Conservation (phyloP, 2,329 filamentous ascomycete species). For the Beauveria asiatica region DNA sequence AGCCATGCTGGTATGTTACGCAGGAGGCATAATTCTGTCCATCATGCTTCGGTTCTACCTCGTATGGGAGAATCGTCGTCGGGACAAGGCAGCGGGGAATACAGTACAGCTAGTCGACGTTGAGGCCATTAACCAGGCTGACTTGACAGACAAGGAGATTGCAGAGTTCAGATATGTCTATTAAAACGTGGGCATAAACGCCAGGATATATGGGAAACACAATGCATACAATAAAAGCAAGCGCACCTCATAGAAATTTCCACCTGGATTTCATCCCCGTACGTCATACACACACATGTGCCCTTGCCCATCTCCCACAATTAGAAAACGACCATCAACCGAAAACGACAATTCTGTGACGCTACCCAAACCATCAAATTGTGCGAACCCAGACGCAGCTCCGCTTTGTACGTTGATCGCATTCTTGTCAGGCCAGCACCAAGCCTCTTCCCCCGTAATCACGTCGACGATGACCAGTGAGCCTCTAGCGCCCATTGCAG, state of each 20-base stretch:
- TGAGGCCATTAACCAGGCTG: conserved; percentile 17
- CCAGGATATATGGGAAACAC: conserved; percentile 3
- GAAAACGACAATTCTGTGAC: conserved; percentile 32
- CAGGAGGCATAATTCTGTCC: conserved; percentile 33
- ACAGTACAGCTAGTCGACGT: conserved; percentile 1
- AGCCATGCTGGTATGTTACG: conserved; percentile 53
- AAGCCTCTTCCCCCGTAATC: conserved; percentile 27
- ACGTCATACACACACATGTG: conserved; percentile 29
- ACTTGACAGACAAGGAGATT: conserved; percentile 49
- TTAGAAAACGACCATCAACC: conserved; percentile 27
- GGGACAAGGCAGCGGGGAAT: conserved; percentile 27
- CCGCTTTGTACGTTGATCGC: conserved; percentile 18
- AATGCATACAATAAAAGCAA: not conserved
- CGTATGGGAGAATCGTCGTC: conserved; percentile 42
- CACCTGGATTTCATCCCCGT: conserved; percentile 10
- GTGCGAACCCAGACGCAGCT: conserved; percentile 19
- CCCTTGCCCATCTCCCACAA: conserved; percentile 27
- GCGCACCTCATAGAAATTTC: not conserved
- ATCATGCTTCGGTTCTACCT: conserved; percentile 43
- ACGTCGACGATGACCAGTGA: conserved; percentile 30
- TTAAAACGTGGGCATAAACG: conserved; percentile 10
- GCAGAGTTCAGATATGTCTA: conserved; percentile 44
- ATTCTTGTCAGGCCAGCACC: conserved; percentile 29
- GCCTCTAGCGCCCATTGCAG: conserved; percentile 24
- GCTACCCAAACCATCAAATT: conserved; percentile 25